Percentiles rank a stretch among this genome's conserved stretches.
phyloP scores from a whole-genome alignment of 2,329 filamentous ascomycete genomes.

The Cytospora leucostoma region DNA sequence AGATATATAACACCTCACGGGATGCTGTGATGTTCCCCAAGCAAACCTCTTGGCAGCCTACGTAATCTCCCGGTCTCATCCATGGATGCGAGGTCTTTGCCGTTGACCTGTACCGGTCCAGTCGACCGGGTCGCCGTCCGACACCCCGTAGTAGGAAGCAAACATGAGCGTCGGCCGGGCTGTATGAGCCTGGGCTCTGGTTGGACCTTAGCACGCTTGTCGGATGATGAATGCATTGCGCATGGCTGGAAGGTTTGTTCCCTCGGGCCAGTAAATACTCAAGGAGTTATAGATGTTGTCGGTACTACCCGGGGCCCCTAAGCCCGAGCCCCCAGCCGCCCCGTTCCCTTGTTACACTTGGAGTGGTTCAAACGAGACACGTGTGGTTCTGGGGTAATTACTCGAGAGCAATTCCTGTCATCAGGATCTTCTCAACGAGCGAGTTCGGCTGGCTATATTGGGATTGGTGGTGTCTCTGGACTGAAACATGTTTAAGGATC shows the following conservation, averaged over 20 bases:
- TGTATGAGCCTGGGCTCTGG: slow-evolving; percentile 14
- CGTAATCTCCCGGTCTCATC: slow-evolving; percentile 12
- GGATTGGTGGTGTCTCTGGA: too few relatives aligned
- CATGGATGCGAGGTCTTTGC: slow-evolving; percentile 19
- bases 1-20: too few relatives aligned
- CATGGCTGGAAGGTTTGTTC: neutral
- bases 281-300: neutral
- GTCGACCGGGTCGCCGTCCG: slow-evolving; percentile 13
- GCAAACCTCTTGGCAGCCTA: too few relatives aligned
- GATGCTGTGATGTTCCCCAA: too few relatives aligned
- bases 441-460: too few relatives aligned
- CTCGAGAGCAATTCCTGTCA: too few relatives aligned
- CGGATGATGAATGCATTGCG: slow-evolving; percentile 6
- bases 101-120: neutral
- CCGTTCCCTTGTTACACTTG: neutral
- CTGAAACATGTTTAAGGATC: too few relatives aligned
- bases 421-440: too few relatives aligned
- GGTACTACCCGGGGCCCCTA: too few relatives aligned
- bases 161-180: slow-evolving; percentile 1
- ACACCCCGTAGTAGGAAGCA: neutral
- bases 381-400: too few relatives aligned
- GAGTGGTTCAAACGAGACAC: neutral
- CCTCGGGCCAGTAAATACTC: slow-evolving; percentile 3
- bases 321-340: neutral
- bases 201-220: slow-evolving; percentile 7